Evolutionary conservation across 2,329 filamentous ascomycete species (phyloP).

Genomic region (Sporothrix protearum): DNA sequence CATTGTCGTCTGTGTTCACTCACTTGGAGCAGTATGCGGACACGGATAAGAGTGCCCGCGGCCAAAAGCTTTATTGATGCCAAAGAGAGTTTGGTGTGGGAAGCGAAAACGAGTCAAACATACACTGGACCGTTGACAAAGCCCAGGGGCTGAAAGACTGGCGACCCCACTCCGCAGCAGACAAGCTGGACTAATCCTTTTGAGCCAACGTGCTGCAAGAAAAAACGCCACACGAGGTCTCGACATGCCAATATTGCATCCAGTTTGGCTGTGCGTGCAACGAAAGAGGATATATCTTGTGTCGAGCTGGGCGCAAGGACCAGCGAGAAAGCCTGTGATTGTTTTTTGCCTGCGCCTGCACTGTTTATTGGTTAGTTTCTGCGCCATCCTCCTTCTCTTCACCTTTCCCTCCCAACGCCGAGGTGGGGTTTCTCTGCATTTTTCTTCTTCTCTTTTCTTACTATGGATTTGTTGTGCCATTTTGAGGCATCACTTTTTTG

Average conservation of each 20-base stretch:
- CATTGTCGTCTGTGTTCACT: background rate
- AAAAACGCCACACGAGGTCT: background rate
- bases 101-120: background rate
- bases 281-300: background rate
- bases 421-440: background rate
- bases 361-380: background rate
- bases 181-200: background rate
- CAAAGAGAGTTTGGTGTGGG: background rate
- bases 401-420: background rate
- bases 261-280: background rate
- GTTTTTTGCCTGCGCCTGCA: background rate
- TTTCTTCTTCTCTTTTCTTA: too few relatives aligned
- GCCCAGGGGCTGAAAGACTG: background rate
- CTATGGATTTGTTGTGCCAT: background rate
- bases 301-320: background rate
- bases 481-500: too few relatives aligned
- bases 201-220: background rate
- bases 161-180: background rate
- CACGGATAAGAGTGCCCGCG: background rate
- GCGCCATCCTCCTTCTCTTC: background rate
- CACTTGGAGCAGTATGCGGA: background rate
- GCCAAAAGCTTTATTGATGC: background rate
- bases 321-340: background rate
- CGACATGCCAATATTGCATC: background rate
- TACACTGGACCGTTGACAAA: too few relatives aligned